These are phyloP conservation scores for Blastobotrys illinoisensis DNA, from an alignment of 1,139 yeast species.

Conservation along the genomic window DNA sequence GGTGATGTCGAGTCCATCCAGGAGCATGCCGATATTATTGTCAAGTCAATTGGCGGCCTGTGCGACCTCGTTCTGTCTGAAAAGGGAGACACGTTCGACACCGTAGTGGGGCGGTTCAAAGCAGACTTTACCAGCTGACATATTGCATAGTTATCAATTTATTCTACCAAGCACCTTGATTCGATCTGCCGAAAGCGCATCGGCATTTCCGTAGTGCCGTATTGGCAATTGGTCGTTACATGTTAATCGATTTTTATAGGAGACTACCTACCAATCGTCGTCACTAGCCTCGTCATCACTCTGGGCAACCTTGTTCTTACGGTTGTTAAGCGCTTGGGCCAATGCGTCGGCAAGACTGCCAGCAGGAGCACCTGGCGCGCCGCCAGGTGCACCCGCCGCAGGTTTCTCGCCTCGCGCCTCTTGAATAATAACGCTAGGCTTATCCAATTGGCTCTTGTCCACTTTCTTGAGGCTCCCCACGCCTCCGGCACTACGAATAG, in stretches of 20 bases:
- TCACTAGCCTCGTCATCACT: constrained; percentile 85
- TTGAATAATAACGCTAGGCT: constrained; percentile 64
- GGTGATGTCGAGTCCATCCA: background rate
- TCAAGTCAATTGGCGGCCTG: background rate
- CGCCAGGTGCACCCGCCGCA: constrained; percentile 30
- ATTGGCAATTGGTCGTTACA: too few relatives aligned
- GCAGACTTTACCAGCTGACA: background rate
- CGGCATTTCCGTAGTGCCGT: too few relatives aligned
- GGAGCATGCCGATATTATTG: background rate
- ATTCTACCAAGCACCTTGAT: too few relatives aligned
- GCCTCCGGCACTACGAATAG: constrained; percentile 80
- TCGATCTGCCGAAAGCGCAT: too few relatives aligned
- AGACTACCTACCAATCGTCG: constrained; percentile 47
- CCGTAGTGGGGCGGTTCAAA: background rate
- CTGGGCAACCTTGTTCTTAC: constrained; percentile 77
- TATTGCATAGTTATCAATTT: background rate
- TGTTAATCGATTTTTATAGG: background rate
- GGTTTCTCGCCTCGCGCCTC: constrained; percentile 62
- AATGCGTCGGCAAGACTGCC: constrained; percentile 77
- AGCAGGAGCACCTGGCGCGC: constrained; percentile 41
- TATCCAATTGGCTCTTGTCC: constrained; percentile 78
- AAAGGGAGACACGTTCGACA: background rate
- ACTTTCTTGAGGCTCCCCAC: constrained; percentile 62
- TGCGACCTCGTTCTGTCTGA: background rate
- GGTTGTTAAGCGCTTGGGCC: constrained; percentile 74